Evolutionary conservation across 2,329 filamentous ascomycete species (phyloP), one percentile per base, ranked within the genome.

Genomic region (Thielaviopsis populi): DNA sequence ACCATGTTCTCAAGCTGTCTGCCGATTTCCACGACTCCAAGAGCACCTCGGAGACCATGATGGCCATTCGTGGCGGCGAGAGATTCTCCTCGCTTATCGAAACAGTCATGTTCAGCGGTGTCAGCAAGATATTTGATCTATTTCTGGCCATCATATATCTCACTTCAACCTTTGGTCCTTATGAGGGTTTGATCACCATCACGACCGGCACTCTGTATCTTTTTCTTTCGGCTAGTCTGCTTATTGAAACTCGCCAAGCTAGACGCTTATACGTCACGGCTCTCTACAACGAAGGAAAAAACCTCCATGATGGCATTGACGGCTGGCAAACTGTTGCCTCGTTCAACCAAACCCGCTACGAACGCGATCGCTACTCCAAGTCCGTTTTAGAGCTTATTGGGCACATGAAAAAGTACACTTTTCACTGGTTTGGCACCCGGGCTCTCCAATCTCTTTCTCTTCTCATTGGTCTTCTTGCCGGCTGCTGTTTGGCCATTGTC

Each of bases 401-500:
- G 19, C 43, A 50, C 13, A 56, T 61, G 46, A 66, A 66, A 30
- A 37, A 42, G 17, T 63, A 61, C 19, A 61, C 43, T 63, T 67
- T 68, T 42, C 63, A 66, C 17, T 68, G 67, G 67, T 68, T 67
- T 62, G 64, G 66, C 11, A 65, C 66, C n/a, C 64, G 65, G 60
- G 80, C 79, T 1, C 78, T 81, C 59, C 80, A 83, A 67, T 81
- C 80, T 59, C 70, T 88, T 43, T 80, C 89, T 37, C 77, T 89
- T n/a, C 83, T 85, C 0, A 83, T 80, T 66, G 87, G 88, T 64
- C 80, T 90, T 48, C 77, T 88, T 15, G 86, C 85, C 2, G 82
- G 81, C 42, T 77, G 80, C 1, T 81, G 82, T 68, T 68, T 84
- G 48, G 81, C 81, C 1, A 80, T 84, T 0, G 87, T 84, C 70